Percentiles rank a stretch among this genome's conserved stretches.
Conservation (phyloP, 2,329 filamentous ascomycete species). For the Claviceps cyperi region DNA sequence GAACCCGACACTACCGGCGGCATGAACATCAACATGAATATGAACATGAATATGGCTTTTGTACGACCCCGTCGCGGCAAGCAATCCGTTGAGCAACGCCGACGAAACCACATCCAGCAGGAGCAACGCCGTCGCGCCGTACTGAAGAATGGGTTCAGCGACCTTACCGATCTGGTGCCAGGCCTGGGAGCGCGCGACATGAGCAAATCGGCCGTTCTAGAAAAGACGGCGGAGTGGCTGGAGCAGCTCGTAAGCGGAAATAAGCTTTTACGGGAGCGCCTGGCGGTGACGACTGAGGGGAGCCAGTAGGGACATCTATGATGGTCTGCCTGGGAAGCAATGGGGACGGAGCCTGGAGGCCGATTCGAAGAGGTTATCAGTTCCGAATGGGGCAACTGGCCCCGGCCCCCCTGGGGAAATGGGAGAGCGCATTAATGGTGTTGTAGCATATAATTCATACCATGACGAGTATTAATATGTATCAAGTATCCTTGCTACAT, state of each 20-base stretch:
- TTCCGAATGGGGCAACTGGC: too few species aligned
- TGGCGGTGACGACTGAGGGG: not conserved
- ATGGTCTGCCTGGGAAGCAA: too few species aligned
- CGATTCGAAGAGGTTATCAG: too few species aligned
- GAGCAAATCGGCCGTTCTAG: constrained; percentile 1
- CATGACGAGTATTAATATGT: too few species aligned
- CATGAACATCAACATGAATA: not conserved
- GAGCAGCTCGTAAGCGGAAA: not conserved
- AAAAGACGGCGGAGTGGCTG: constrained; percentile 2
- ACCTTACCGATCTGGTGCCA: not conserved
- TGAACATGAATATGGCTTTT: not conserved
- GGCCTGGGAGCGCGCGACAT: not conserved
- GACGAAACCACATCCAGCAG: constrained; percentile 2
- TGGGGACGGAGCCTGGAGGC: too few species aligned
- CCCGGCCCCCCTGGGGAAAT: too few species aligned
- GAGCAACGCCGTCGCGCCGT: constrained; percentile 1
- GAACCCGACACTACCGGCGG: not conserved
- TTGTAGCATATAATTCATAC: too few species aligned
- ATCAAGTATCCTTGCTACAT: too few species aligned
- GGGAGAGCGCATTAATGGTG: too few species aligned
- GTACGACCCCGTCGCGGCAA: not conserved
- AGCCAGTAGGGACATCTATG: not conserved
- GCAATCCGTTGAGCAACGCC: not conserved
- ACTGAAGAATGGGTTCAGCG: not conserved
- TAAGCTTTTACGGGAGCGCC: not conserved